Percentiles rank a stretch among this genome's conserved stretches.
Evolutionary conservation across 2,329 filamentous ascomycete genomes (phyloP).

Genomic region (Fusarium mangiferae): DNA sequence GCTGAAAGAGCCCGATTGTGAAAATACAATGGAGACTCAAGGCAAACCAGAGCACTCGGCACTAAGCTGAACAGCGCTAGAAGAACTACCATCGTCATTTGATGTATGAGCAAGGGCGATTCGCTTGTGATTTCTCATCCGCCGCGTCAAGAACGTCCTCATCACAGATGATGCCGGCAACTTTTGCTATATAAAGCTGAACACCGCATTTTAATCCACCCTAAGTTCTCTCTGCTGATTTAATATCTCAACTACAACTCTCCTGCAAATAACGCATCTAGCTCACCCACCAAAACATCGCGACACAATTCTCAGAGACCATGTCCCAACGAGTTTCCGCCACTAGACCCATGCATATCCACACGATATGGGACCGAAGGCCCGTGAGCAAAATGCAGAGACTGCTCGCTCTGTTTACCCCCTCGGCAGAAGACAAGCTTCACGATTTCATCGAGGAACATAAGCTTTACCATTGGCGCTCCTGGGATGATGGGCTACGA

Average conservation of each 20-base stretch:
- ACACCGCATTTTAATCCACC: fast-evolving
- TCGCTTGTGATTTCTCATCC: fast-evolving
- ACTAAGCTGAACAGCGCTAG: not conserved
- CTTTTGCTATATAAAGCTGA: not conserved
- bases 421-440: not conserved
- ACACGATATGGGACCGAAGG: not conserved
- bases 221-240: fast-evolving
- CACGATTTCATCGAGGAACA: not conserved
- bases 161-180: not conserved
- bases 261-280: not conserved
- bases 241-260: too few species aligned
- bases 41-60: fast-evolving
- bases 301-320: not conserved
- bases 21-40: not conserved
- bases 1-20: too few species aligned
- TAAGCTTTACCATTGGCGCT: not conserved
- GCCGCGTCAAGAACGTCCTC: not conserved
- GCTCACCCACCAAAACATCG: not conserved
- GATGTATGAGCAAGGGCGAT: fast-evolving
- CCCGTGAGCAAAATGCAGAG: not conserved
- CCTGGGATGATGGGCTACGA: not conserved
- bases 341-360: fast-evolving
- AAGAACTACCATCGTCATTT: not conserved
- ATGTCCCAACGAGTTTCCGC: not conserved
- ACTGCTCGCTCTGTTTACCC: fast-evolving